Conservation (phyloP, 176 grass and related monocot species). For the Musa acuminata region DNA sequence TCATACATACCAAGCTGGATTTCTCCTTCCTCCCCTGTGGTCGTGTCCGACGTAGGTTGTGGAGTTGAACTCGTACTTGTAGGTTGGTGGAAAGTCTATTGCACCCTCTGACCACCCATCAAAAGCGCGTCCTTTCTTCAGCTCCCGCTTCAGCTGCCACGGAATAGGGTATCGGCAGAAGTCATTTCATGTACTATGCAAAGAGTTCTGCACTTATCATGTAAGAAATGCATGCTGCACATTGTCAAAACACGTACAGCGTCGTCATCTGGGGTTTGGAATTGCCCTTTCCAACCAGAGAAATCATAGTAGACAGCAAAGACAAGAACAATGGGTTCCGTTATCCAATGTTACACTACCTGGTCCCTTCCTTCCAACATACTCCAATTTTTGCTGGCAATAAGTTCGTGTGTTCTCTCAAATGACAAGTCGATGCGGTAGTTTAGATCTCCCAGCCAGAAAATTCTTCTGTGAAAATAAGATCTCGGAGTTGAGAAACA, state of each 20-base stretch:
- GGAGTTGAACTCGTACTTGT: slow-evolving; percentile 62
- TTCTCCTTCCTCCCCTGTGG: slow-evolving; percentile 47
- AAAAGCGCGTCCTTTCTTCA: slow-evolving; percentile 57
- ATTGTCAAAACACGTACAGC: no score
- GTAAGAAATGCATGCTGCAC: background rate
- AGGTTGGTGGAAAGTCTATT: slow-evolving; percentile 81
- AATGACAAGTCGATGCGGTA: slow-evolving; percentile 74
- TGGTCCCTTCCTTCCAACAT: slow-evolving; percentile 60
- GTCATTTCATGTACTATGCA: background rate
- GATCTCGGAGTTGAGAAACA: background rate
- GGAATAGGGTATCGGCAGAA: slow-evolving; percentile 1
- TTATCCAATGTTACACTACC: slow-evolving; percentile 10
- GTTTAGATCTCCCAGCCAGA: slow-evolving; percentile 92
- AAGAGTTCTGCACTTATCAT: background rate
- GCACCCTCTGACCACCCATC: slow-evolving; percentile 80
- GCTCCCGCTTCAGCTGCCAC: slow-evolving; percentile 60
- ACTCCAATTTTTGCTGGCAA: slow-evolving; percentile 34
- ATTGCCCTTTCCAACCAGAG: no score
- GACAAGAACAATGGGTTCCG: no score
- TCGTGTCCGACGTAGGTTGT: slow-evolving; percentile 56
- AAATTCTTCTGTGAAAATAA: slow-evolving; percentile 51
- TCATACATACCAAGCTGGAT: slow-evolving; percentile 83
- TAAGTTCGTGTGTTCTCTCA: slow-evolving; percentile 49
- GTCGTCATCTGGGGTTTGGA: no score
- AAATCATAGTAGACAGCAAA: no score